Evolutionary conservation across 2,329 filamentous ascomycete species (phyloP).

Genomic region (Aspergillus vadensis): DNA sequence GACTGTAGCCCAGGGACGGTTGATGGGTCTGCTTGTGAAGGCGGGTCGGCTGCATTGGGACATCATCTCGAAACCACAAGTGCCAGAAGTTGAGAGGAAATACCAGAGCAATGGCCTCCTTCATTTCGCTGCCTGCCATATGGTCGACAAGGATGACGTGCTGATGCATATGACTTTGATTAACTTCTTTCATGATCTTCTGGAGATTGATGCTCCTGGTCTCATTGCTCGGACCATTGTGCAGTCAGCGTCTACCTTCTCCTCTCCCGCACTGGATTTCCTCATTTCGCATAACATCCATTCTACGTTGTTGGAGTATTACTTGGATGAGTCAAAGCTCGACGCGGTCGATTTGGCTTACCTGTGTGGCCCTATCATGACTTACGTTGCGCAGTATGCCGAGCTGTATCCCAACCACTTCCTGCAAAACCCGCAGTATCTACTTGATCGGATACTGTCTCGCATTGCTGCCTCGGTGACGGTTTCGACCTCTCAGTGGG

Average conservation of each 20-base stretch:
- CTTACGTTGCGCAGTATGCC: conserved; percentile 61
- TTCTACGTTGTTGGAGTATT: conserved; percentile 51
- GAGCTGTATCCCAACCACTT: conserved; percentile 58
- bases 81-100: conserved; percentile 53
- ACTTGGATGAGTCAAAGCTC: conserved; percentile 52
- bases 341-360: conserved; percentile 57
- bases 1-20: conserved; percentile 61
- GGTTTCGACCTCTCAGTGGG: conserved; percentile 52
- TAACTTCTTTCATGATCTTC: conserved; percentile 59
- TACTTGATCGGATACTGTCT: conserved; percentile 49
- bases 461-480: conserved; percentile 51
- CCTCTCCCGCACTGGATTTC: conserved; percentile 53
- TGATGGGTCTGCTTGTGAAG: conserved; percentile 60
- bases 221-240: conserved; percentile 33
- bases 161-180: conserved; percentile 63
- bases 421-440: conserved; percentile 44
- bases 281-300: conserved; percentile 56
- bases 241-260: conserved; percentile 40
- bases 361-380: conserved; percentile 56
- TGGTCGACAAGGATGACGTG: conserved; percentile 61
- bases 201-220: conserved; percentile 47
- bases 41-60: conserved; percentile 59
- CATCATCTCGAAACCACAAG: conserved; percentile 53
- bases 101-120: conserved; percentile 50
- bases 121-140: conserved; percentile 56